Evolutionary conservation across 2,329 filamentous ascomycete genomes (phyloP), one percentile per base, ranked within the genome.

Genomic region (Dactylellina leptospora): DNA sequence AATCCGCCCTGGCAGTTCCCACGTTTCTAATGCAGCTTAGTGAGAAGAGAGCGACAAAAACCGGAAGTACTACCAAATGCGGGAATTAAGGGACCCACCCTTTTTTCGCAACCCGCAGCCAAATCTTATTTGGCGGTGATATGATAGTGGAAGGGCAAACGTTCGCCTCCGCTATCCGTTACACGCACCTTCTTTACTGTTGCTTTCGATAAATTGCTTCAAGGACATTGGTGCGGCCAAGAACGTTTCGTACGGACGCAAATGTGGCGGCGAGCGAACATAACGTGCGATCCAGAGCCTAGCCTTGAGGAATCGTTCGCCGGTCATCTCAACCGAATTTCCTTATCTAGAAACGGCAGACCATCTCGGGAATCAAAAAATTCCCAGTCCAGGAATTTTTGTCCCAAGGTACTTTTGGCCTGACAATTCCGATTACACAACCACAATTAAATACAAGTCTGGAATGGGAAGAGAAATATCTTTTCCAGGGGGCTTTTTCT

Each of bases 341-440:
- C 62, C 62, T 27, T 22, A 68, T 69, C 47, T 50, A 56, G 55
- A 27, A 10, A 42, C 63, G 63, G 63, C 55, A 69, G 55, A 38
- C 22, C 9, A 23, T 23, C n/a, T 55, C 48, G 59, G 59, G 48
- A 63, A 45, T 38, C 48, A 22, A 33, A 44, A 23, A 51, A 63
- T 54, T 47, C 42, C 6, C 59, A 10, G 36, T 40, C 16, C 42
- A 25, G 47, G 36, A 54, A 13, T 38, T 53, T 62, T 27, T 63
- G 40, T 8, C 38, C 36, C n/a, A 27, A 18, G n/a, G 38, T 11
- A 9, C 28, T 42, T 25, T 36, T 56, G 13, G 45, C 42, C 42
- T 66, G 50, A 66, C 50, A 54, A 58, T 56, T 66, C 58, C 30
- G 40, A 66, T 66, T 56, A 66, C 51, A 56, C 40, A 66, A 66